Evolutionary conservation across 176 grass and related monocot genomes (phyloP).

Genomic region (Cocos nucifera): DNA sequence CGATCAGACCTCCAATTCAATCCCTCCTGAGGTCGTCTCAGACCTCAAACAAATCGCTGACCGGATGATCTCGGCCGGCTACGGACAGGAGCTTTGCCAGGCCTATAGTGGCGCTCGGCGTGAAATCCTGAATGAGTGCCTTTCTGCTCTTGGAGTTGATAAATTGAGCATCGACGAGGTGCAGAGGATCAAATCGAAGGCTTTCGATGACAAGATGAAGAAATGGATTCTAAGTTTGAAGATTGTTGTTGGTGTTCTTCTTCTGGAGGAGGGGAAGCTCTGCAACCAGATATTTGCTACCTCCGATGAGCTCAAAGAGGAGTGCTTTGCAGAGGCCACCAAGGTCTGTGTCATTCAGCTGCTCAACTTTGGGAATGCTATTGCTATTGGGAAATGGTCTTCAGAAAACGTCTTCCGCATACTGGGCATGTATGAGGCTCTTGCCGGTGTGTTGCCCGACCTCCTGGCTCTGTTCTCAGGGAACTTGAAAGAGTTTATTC

Average conservation of each 20-base stretch:
- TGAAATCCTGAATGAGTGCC: neutral
- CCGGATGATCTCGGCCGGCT: neutral
- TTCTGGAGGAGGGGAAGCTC: neutral
- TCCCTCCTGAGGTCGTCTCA: conserved; percentile 3
- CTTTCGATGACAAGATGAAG: conserved; percentile 6
- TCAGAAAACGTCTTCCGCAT: conserved; percentile 76
- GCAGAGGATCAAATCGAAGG: neutral
- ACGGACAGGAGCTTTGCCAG: neutral
- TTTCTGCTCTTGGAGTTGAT: conserved; percentile 1
- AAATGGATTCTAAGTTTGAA: conserved; percentile 4
- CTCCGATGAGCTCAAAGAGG: conserved; percentile 37
- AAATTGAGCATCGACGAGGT: conserved; percentile 7
- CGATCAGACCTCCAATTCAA: neutral
- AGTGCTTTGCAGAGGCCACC: conserved; percentile 72
- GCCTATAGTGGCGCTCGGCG: neutral
- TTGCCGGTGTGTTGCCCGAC: conserved; percentile 53
- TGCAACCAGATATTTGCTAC: conserved; percentile 29
- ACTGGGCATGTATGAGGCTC: conserved; percentile 79
- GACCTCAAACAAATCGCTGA: neutral
- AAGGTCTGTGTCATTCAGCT: conserved; percentile 74
- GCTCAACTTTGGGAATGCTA: conserved; percentile 82
- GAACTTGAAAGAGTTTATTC: conserved; percentile 45
- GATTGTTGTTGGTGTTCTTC: neutral
- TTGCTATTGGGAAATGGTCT: conserved; percentile 67
- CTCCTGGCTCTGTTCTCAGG: conserved; percentile 55